A percentile compares a stretch with the other conserved stretches of the same genome.
Conservation (phyloP, 177 flowering plant genomes). For the Vitis hybrid region DNA sequence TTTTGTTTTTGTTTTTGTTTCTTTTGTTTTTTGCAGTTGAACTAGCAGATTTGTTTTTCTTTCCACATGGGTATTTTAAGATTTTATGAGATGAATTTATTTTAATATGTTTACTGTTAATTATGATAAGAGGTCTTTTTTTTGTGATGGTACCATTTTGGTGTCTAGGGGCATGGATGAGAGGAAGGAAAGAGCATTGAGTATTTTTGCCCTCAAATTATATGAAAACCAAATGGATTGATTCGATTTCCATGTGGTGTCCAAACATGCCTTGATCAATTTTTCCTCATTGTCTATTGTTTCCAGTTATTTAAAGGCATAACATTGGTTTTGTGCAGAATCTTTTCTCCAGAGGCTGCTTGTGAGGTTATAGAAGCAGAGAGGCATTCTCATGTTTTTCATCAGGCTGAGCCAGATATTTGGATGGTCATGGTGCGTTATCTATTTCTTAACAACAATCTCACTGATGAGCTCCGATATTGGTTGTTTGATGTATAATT, state of each 20-base stretch:
- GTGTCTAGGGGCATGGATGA: too few relatives aligned
- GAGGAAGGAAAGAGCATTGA: not conserved
- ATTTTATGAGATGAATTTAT: not conserved
- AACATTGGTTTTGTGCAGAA: constrained; percentile 49
- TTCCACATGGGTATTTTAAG: not conserved
- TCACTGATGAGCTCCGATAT: too few relatives aligned
- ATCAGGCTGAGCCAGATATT: constrained; percentile 92
- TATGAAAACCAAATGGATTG: not conserved
- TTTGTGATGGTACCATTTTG: not conserved
- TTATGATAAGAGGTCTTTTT: not conserved
- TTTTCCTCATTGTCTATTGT: not conserved
- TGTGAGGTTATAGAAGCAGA: constrained; percentile 98
- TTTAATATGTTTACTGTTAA: not conserved
- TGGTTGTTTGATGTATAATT: too few relatives aligned
- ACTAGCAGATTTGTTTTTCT: not conserved
- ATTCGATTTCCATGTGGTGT: not conserved
- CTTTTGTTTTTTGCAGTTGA: not conserved
- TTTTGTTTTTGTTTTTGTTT: not conserved
- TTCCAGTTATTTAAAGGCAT: constrained; percentile 12
- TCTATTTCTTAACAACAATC: not conserved
- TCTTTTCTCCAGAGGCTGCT: constrained; percentile 93
- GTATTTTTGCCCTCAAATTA: not conserved
- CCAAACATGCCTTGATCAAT: not conserved
- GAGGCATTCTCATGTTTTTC: constrained; percentile 83
- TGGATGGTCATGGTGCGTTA: constrained; percentile 95